These are phyloP conservation scores for Cyclocybe cylindracea DNA, from an alignment of 768 basidiomycete genomes.

Conservation along the genomic window DNA sequence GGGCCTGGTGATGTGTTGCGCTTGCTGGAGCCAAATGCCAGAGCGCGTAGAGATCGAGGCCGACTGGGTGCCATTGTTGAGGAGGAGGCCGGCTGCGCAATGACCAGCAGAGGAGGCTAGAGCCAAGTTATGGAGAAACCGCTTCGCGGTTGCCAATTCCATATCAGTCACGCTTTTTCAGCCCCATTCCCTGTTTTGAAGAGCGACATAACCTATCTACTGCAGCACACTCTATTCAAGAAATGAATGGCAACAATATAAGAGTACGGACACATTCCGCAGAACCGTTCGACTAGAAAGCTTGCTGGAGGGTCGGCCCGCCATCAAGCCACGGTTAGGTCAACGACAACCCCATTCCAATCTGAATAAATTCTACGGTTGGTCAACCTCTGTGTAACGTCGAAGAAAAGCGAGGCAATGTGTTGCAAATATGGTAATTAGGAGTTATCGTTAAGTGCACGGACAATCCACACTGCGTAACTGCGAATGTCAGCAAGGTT, in stretches of 20 bases:
- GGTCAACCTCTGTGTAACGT: not conserved
- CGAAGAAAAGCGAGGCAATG: not conserved
- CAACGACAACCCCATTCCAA: too few relatives aligned
- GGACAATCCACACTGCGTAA: not conserved
- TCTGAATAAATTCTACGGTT: not conserved
- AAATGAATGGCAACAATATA: too few relatives aligned
- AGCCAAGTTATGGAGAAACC: conserved; percentile 5
- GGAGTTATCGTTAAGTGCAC: not conserved
- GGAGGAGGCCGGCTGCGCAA: conserved; percentile 7
- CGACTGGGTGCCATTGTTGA: conserved; percentile 42
- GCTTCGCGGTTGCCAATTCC: conserved; percentile 8
- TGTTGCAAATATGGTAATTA: too few relatives aligned
- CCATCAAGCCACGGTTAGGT: too few relatives aligned
- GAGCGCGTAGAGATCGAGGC: conserved; percentile 57
- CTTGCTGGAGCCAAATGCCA: conserved; percentile 47
- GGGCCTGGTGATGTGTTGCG: conserved; percentile 54
- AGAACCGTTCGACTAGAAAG: not conserved
- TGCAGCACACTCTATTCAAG: too few relatives aligned
- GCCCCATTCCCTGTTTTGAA: too few relatives aligned
- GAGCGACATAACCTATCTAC: too few relatives aligned
- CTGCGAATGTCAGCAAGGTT: not conserved
- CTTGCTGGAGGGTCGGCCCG: too few relatives aligned
- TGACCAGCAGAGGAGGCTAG: conserved; percentile 1
- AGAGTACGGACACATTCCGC: too few relatives aligned
- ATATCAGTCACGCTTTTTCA: conserved; percentile 4